phyloP scores from a whole-genome alignment of 306 rosid genomes.

The Myrica gale region DNA sequence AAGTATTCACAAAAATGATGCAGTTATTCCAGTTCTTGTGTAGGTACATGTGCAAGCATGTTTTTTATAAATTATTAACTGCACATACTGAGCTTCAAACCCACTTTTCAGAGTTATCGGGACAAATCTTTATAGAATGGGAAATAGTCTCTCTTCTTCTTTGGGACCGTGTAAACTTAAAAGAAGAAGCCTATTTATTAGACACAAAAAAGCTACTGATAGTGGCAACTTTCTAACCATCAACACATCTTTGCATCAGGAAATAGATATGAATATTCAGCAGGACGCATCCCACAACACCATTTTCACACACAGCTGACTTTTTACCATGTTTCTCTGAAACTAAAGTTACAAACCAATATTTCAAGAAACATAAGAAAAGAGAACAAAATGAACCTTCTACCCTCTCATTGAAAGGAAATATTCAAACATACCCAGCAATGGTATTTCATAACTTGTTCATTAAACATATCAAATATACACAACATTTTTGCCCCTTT shows the following conservation, averaged over 20 bases:
- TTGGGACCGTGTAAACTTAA: background rate
- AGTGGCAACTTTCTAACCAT: background rate
- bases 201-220: background rate
- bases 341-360: background rate
- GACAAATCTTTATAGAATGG: background rate
- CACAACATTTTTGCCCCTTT: conserved; percentile 1
- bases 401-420: background rate
- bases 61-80: background rate
- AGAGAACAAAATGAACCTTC: background rate
- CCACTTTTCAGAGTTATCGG: background rate
- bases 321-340: background rate
- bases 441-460: background rate
- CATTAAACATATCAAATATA: conserved; percentile 6
- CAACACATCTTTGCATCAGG: background rate
- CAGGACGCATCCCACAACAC: background rate
- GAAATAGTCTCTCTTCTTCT: background rate
- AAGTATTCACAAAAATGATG: too few species aligned
- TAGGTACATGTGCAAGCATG: background rate
- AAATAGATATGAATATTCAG: background rate
- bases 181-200: background rate
- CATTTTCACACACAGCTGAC: background rate
- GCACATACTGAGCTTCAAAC: background rate
- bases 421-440: background rate
- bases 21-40: background rate
- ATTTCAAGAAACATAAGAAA: background rate